These are phyloP conservation scores for Backusella mclennaniae DNA, from an alignment of 192 early-diverging fungal genomes.

Conservation along the genomic window DNA sequence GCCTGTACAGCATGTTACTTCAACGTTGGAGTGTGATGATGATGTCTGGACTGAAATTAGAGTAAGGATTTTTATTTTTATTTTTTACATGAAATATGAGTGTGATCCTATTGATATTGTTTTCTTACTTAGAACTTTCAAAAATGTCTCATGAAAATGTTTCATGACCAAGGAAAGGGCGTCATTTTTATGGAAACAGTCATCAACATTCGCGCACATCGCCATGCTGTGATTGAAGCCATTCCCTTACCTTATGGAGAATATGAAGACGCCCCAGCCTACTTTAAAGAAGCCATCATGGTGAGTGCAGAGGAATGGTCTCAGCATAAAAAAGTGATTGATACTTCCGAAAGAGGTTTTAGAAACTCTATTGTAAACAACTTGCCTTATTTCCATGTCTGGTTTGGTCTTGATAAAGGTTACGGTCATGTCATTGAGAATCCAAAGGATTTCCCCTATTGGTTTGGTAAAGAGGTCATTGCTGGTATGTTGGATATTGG, in stretches of 20 bases:
- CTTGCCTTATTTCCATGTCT: conserved; percentile 96
- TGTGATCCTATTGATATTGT: background rate
- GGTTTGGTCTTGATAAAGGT: conserved; percentile 88
- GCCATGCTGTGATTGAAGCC: conserved; percentile 89
- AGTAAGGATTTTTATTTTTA: conserved; percentile 36
- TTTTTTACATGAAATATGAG: background rate
- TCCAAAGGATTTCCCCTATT: conserved; percentile 69
- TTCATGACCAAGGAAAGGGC: conserved; percentile 61
- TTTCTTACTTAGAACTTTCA: conserved; percentile 73
- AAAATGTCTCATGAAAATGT: conserved; percentile 92
- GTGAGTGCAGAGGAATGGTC: conserved; percentile 85
- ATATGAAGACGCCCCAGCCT: conserved; percentile 76
- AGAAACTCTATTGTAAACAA: conserved; percentile 69
- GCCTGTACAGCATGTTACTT: conserved; percentile 80
- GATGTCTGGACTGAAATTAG: conserved; percentile 91
- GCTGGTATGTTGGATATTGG: conserved; percentile 82
- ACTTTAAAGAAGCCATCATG: conserved; percentile 86
- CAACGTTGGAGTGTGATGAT: conserved; percentile 87
- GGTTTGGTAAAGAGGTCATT: conserved; percentile 86
- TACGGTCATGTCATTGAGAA: conserved; percentile 97
- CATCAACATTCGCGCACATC: conserved; percentile 67
- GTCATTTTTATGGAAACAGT: conserved; percentile 93
- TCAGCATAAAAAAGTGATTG: conserved; percentile 77
- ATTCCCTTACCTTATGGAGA: conserved; percentile 83
- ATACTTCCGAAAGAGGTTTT: conserved; percentile 71